Evolutionary conservation across 805 yeast species (phyloP).

Genomic region (Starmera pachycereana): DNA sequence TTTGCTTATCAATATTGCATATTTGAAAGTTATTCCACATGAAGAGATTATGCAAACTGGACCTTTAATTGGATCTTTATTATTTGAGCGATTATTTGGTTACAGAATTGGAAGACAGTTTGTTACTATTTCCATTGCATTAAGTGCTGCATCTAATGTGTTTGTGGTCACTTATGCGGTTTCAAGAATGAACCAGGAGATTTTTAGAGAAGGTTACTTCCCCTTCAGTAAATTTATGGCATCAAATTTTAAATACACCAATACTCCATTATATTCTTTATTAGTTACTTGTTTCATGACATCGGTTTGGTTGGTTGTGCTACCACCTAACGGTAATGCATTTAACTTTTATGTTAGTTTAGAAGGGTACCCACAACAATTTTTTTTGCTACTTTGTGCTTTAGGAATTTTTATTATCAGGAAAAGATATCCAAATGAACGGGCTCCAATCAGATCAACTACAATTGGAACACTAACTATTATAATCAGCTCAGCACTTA

Average conservation of each 20-base stretch:
- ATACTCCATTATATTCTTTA: constrained; percentile 46
- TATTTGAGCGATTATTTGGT: constrained; percentile 49
- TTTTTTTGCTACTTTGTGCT: constrained; percentile 41
- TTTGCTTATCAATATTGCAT: constrained; percentile 43
- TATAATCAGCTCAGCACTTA: constrained; percentile 33
- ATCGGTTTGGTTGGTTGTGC: constrained; percentile 20
- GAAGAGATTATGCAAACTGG: constrained; percentile 45
- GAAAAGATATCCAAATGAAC: constrained; percentile 33
- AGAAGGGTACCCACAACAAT: constrained; percentile 36
- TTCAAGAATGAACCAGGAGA: constrained; percentile 55
- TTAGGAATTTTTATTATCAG: constrained; percentile 49
- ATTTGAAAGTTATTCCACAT: constrained; percentile 41
- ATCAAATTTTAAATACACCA: constrained; percentile 39
- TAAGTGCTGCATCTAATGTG: constrained; percentile 55
- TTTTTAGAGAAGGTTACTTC: constrained; percentile 50
- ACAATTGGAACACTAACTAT: constrained; percentile 36
- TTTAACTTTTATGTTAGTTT: constrained; percentile 33
- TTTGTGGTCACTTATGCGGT: constrained; percentile 50
- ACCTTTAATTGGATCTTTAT: constrained; percentile 46
- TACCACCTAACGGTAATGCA: constrained; percentile 26
- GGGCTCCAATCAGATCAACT: constrained; percentile 43
- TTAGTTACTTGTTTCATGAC: constrained; percentile 23
- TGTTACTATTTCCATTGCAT: constrained; percentile 45
- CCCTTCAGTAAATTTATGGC: constrained; percentile 45
- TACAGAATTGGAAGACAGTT: constrained; percentile 39